These are phyloP conservation scores for Stachybotrys chartarum DNA, from an alignment of 2,329 filamentous ascomycete genomes.

Conservation along the genomic window DNA sequence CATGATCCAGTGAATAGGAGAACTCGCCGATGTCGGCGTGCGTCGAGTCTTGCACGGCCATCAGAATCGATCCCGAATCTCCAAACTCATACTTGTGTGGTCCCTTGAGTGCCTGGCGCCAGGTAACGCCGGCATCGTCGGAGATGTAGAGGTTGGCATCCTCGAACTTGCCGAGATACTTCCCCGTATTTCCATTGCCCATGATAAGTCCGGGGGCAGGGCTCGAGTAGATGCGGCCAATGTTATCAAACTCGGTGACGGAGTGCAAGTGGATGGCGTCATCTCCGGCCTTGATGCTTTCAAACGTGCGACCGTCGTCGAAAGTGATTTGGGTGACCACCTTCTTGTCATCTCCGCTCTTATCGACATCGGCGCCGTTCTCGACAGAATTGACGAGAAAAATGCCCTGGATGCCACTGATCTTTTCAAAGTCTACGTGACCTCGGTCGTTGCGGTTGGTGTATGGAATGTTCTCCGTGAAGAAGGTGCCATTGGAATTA, in stretches of 20 bases:
- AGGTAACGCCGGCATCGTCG: slow-evolving; percentile 81
- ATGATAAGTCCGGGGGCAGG: slow-evolving; percentile 89
- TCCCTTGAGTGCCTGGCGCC: slow-evolving; percentile 67
- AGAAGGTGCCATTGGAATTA: slow-evolving; percentile 96
- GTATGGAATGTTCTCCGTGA: slow-evolving; percentile 83
- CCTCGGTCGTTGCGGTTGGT: slow-evolving; percentile 76
- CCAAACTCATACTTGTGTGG: slow-evolving; percentile 96
- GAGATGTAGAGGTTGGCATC: slow-evolving; percentile 82
- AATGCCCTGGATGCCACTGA: slow-evolving; percentile 85
- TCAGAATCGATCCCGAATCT: slow-evolving; percentile 80
- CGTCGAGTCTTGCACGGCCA: slow-evolving; percentile 72
- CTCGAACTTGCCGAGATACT: slow-evolving; percentile 59
- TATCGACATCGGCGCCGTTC: slow-evolving; percentile 71
- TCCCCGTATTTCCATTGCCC: slow-evolving; percentile 86
- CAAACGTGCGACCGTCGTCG: slow-evolving; percentile 86
- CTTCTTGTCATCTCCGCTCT: slow-evolving; percentile 51
- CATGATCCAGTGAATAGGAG: slow-evolving; percentile 81
- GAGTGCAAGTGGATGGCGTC: slow-evolving; percentile 82
- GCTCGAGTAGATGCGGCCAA: slow-evolving; percentile 85
- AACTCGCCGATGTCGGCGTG: slow-evolving; percentile 51
- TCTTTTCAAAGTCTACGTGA: slow-evolving; percentile 91
- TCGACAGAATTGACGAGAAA: slow-evolving; percentile 84
- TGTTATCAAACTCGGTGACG: slow-evolving; percentile 75
- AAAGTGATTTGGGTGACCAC: slow-evolving; percentile 82
- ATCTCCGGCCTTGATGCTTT: slow-evolving; percentile 60